Conservation (phyloP, 345 rosid species). For the Cochlearia excelsa region DNA sequence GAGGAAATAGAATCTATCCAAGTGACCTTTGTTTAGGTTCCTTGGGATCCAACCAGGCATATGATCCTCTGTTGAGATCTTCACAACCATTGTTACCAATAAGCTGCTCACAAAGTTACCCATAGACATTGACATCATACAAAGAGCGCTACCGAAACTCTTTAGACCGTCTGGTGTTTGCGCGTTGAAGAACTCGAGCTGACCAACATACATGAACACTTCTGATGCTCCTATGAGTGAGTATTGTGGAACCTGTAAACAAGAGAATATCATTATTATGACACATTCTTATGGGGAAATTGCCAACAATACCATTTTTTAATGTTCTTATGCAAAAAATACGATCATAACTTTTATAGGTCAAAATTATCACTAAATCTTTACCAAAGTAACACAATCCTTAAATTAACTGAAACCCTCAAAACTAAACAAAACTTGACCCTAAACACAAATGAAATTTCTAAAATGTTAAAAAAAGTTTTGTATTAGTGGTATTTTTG, state of each 20-base stretch:
- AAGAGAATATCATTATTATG: background rate
- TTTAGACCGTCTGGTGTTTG: conserved; percentile 94
- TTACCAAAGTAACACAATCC: too few relatives aligned
- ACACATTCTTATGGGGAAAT: too few relatives aligned
- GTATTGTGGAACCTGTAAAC: conserved; percentile 76
- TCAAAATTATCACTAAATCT: too few relatives aligned
- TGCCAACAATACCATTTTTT: too few relatives aligned
- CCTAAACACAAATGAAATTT: too few relatives aligned
- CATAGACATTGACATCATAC: conserved; percentile 93
- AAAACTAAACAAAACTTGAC: too few relatives aligned
- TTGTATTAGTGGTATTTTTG: too few relatives aligned
- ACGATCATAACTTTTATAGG: too few relatives aligned
- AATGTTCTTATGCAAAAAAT: too few relatives aligned
- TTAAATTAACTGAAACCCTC: too few relatives aligned
- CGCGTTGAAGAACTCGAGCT: conserved; percentile 93
- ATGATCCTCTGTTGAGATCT: conserved; percentile 80
- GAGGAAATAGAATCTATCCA: conserved; percentile 44
- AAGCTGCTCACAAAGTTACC: conserved; percentile 99
- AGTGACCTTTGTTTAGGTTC: conserved; percentile 89
- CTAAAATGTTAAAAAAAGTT: too few relatives aligned
- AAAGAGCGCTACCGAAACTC: conserved; percentile 93
- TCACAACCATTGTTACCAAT: conserved; percentile 86
- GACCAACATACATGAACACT: conserved; percentile 49
- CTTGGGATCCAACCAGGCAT: conserved; percentile 99
- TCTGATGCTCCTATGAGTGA: conserved; percentile 94